These are phyloP conservation scores for Candida ulmi DNA, from an alignment of 805 yeast genomes.

Conservation along the genomic window DNA sequence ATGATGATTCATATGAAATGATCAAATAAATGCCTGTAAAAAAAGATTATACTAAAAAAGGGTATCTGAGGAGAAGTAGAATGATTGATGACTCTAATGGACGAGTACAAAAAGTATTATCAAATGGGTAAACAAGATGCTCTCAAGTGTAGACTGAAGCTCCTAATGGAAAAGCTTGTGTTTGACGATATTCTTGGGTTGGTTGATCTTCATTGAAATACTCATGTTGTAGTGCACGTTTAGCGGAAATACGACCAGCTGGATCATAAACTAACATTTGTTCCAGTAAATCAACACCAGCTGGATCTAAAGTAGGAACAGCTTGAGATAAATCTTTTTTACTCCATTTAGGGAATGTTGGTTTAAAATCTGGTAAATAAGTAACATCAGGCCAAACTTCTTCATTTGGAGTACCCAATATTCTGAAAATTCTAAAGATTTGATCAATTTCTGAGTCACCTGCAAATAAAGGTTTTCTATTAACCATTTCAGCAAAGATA, in stretches of 20 bases:
- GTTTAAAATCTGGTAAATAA: conserved; percentile 86
- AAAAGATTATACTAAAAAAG: not conserved
- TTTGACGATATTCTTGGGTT: conserved; percentile 22
- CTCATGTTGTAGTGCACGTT: conserved; percentile 85
- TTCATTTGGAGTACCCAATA: conserved; percentile 92
- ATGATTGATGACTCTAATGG: conserved; percentile 1
- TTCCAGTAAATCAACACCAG: conserved; percentile 79
- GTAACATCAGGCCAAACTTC: conserved; percentile 93
- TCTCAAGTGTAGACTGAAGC: conserved; percentile 22
- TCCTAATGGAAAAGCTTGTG: conserved; percentile 24
- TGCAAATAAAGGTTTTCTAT: conserved; percentile 90
- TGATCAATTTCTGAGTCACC: conserved; percentile 98
- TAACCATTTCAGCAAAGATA: conserved; percentile 96
- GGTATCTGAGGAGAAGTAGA: not conserved
- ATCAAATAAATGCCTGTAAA: no score
- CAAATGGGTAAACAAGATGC: not conserved
- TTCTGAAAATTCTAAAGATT: conserved; percentile 85
- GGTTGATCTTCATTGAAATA: conserved; percentile 59
- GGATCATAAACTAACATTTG: conserved; percentile 88
- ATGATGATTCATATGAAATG: no score
- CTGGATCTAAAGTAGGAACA: conserved; percentile 74
- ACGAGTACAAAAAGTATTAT: no score
- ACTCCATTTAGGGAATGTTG: conserved; percentile 88
- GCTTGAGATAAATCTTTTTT: conserved; percentile 63
- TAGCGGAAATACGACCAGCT: conserved; percentile 87